Evolutionary conservation across 257 asterid genomes (phyloP).

Genomic region (Ajuga chamaepitys): DNA sequence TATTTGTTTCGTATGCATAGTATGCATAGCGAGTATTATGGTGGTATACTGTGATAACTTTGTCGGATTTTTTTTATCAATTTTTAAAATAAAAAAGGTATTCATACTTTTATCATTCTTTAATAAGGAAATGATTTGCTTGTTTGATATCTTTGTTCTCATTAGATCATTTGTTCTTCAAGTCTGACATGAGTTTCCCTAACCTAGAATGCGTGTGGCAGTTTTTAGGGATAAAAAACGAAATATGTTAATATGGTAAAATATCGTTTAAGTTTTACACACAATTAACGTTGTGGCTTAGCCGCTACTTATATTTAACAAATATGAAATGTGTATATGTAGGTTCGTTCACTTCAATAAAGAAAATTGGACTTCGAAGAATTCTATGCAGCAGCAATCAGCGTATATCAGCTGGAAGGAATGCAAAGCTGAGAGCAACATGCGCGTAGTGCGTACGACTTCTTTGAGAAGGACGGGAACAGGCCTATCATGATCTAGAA

Average conservation of each 20-base stretch:
- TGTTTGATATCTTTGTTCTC: no score
- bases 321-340: not conserved
- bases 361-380: constrained; percentile 85
- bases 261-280: not conserved
- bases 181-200: no score
- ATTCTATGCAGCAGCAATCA: constrained; percentile 79
- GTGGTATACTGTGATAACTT: no score
- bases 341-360: constrained; percentile 89
- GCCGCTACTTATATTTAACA: not conserved
- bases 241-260: constrained; percentile 68
- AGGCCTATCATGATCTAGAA: constrained; percentile 90
- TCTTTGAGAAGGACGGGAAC: constrained; percentile 88
- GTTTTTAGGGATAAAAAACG: no score
- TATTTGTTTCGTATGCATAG: no score
- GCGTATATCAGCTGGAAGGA: constrained; percentile 93
- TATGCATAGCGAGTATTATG: no score
- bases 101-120: no score
- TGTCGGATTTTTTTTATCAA: no score
- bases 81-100: no score
- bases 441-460: constrained; percentile 83
- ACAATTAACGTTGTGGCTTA: not conserved
- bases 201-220: no score
- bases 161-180: no score
- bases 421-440: constrained; percentile 87
- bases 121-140: no score